These are phyloP conservation scores for Solanum gracilifrons DNA, from an alignment of 257 asterid species.

Conservation along the genomic window DNA sequence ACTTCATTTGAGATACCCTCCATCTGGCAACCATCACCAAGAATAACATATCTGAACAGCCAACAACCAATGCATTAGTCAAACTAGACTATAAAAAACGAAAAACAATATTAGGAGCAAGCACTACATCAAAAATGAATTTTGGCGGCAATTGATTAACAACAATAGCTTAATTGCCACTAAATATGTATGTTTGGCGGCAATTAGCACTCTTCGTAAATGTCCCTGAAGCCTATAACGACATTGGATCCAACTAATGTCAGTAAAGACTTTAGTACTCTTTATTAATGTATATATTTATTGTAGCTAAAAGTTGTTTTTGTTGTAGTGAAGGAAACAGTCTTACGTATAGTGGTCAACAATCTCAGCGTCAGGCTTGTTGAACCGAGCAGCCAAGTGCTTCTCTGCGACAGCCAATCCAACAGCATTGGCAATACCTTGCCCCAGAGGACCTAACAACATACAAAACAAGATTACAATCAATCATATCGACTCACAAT, in stretches of 20 bases:
- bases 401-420: slow-evolving; percentile 78
- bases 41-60: slow-evolving; percentile 31
- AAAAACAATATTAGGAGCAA: not conserved
- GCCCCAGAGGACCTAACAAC: slow-evolving; percentile 76
- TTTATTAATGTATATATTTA: not conserved
- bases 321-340: not conserved
- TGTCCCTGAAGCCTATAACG: not conserved
- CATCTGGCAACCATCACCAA: slow-evolving; percentile 92
- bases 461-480: slow-evolving; percentile 5
- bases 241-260: too few relatives aligned
- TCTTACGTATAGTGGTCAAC: slow-evolving; percentile 79
- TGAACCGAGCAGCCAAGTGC: slow-evolving; percentile 77
- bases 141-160: not conserved
- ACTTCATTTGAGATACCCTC: slow-evolving; percentile 95
- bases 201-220: not conserved
- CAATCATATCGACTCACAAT: not conserved
- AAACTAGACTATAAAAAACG: not conserved
- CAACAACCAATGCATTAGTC: not conserved
- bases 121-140: not conserved
- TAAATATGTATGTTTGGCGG: not conserved
- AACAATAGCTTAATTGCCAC: not conserved
- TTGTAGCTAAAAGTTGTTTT: not conserved
- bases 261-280: not conserved
- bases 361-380: slow-evolving; percentile 56
- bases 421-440: slow-evolving; percentile 76